Base-by-base conservation (phyloP, 2,329 filamentous ascomycete species). In the Domatiomyces globalis region DNA sequence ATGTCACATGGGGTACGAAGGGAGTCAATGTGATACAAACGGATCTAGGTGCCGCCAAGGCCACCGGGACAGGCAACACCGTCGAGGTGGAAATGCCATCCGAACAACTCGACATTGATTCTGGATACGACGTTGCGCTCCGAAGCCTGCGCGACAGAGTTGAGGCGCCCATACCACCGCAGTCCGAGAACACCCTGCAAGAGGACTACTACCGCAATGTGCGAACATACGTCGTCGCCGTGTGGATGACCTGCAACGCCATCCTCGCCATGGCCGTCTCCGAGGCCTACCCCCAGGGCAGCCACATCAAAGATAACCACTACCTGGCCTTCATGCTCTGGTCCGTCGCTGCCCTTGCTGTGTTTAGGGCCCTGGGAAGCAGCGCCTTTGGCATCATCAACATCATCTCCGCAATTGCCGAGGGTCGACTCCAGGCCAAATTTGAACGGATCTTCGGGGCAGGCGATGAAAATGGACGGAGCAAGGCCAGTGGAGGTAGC, bases 121-220 rank as follows among this genome's bases (percentile, higher is more conserved):
- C 83, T 25, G 92, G 90, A 20, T 98, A 98, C 68, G 92, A 98
- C 65, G 90, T 95, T 66, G 92, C 92, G 0, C 80, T 98, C 22
- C 86, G 92, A 56, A 98, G 98, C 67, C 83, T 98, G 4, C 85
- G 92, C 49, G 92, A 98, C 64, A 79, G 92, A 45, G 76, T 98
- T 61, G 88, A 94, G 65, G 90, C 96, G 0, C 74, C 84, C 9
- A 66, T 69, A 10, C 67, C 77, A 0, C 67, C 73, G 0, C 61
- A 80, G 15, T 81, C 78, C 44, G 90, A 95, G 61, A 74, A 79
- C 0, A 92, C 96, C 70, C 71, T 88, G 69, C 92, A 98, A 67
- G 92, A 98, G 68, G 92, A 98, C 70, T 98, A 98, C 76, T 98
- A 98, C 77, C 87, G 89, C 67, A 87, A 84, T 43, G 92, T 98